Evolutionary conservation across 257 asterid genomes (phyloP), one percentile per base, ranked within the genome.

Genomic region (Schizonepeta tenuifolia): DNA sequence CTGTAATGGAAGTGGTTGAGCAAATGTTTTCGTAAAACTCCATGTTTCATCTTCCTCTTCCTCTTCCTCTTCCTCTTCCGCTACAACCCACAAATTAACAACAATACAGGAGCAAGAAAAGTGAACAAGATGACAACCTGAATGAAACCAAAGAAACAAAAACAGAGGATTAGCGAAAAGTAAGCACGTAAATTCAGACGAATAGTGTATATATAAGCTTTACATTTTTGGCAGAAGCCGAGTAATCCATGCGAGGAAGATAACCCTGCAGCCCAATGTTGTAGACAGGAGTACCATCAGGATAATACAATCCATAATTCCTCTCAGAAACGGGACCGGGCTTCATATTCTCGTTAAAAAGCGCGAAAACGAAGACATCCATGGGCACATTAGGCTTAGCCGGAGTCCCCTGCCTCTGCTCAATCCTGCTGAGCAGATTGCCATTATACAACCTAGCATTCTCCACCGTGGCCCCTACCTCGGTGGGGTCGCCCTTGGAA

Each of bases 251-350:
- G 5, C 80, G 85, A 0, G 96, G 97, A 59, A 87, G 81, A 80
- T 46, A 75, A 5, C 89, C 92, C 69, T 83, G 90, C 31, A 92
- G 66, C 20, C 96, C 96, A 20, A 88, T 67, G 73, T 84, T 76
- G 72, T 95, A 95, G 55, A 90, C 99, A 1, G 95, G 90, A 57
- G 86, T 77, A 8, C 94, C 98, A 70, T 95, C 85, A 0, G 99
- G 99, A 59, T 92, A 86, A 56, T 81, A 88, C 64, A 95, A 75
- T 5, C 99, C 99, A 36, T 88, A 95, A 50, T 95, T 95, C 84
- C 99, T 87, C 92, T 95, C 99, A 0, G 99, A 92, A 0, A 65
- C 49, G 5, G 99, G 99, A 35, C 98, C 99, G 1, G 92, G 86
- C 86, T 95, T 95, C 69, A 86, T 47, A 77, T 95, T 72, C 87